Evolutionary conservation across 2,329 filamentous ascomycete genomes (phyloP).

Genomic region (Penicillium psychrosexuale): DNA sequence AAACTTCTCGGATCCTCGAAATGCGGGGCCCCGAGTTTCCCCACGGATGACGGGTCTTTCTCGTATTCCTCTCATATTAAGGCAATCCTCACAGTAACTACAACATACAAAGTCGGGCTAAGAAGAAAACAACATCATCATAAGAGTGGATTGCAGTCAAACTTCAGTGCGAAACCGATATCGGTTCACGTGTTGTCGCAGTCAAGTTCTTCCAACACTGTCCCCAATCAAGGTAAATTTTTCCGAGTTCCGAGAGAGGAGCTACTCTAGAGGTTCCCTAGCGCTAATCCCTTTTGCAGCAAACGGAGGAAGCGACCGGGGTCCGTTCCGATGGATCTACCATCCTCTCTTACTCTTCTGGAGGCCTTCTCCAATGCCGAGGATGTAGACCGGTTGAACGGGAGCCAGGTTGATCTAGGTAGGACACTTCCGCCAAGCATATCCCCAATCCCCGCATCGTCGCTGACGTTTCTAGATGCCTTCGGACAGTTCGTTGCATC

Average conservation of each 20-base stretch:
- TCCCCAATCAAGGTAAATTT: neutral
- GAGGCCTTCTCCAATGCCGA: conserved; percentile 9
- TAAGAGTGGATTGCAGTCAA: neutral
- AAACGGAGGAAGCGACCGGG: neutral
- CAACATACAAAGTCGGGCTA: neutral
- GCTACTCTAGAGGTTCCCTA: neutral
- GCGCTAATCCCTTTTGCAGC: neutral
- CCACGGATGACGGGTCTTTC: neutral
- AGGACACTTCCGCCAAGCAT: neutral
- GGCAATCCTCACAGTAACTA: neutral
- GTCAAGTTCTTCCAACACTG: neutral
- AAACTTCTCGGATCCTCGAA: neutral
- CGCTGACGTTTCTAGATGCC: neutral
- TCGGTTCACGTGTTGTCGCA: neutral
- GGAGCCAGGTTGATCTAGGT: neutral
- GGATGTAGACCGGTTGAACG: conserved; percentile 6
- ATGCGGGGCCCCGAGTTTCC: conserved; percentile 2
- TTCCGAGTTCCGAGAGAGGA: neutral
- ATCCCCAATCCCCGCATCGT: neutral
- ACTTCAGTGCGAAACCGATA: neutral
- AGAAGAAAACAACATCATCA: neutral
- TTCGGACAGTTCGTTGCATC: neutral
- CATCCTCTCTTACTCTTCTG: neutral
- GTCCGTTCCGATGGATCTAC: conserved; percentile 3
- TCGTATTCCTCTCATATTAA: conserved; percentile 2